These are phyloP conservation scores for Amanita jacksonii DNA, from an alignment of 768 basidiomycete genomes.

Conservation along the genomic window DNA sequence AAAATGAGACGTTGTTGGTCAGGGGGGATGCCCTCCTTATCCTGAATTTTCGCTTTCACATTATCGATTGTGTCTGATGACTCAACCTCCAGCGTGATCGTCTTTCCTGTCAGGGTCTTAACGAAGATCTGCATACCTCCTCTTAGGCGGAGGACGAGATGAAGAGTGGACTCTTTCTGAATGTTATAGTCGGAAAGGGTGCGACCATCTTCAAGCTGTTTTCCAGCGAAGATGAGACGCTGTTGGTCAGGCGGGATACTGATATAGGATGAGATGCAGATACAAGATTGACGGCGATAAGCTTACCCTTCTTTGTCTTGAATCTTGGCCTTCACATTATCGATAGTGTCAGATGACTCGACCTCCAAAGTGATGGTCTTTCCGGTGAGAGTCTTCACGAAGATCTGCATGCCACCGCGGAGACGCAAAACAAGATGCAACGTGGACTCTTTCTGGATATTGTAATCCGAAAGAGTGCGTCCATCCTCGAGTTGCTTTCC, in stretches of 20 bases:
- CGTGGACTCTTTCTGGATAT: slow-evolving; percentile 9
- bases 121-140: slow-evolving; percentile 78
- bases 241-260: slow-evolving; percentile 75
- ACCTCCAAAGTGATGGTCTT: slow-evolving; percentile 76
- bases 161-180: slow-evolving; percentile 53
- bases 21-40: slow-evolving; percentile 76
- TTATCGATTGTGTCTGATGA: slow-evolving; percentile 71
- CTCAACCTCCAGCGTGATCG: slow-evolving; percentile 83
- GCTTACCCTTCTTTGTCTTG: slow-evolving; percentile 80
- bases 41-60: slow-evolving; percentile 78
- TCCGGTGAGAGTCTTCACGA: slow-evolving; percentile 51
- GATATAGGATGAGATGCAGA: slow-evolving; percentile 11
- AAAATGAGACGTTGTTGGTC: slow-evolving; percentile 77
- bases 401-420: slow-evolving; percentile 32
- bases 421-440: slow-evolving; percentile 7
- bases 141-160: slow-evolving; percentile 40
- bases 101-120: slow-evolving; percentile 85
- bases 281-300: not conserved
- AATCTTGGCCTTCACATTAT: slow-evolving; percentile 73
- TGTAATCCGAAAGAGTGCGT: slow-evolving; percentile 9
- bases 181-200: slow-evolving; percentile 65
- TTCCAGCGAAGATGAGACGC: slow-evolving; percentile 73
- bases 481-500: slow-evolving; percentile 9
- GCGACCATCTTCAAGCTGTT: slow-evolving; percentile 78
- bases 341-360: slow-evolving; percentile 62